Percentiles rank a stretch among this genome's conserved stretches.
Evolutionary conservation across 305 asterid genomes (phyloP).

Genomic region (Euphrasia arctica): DNA sequence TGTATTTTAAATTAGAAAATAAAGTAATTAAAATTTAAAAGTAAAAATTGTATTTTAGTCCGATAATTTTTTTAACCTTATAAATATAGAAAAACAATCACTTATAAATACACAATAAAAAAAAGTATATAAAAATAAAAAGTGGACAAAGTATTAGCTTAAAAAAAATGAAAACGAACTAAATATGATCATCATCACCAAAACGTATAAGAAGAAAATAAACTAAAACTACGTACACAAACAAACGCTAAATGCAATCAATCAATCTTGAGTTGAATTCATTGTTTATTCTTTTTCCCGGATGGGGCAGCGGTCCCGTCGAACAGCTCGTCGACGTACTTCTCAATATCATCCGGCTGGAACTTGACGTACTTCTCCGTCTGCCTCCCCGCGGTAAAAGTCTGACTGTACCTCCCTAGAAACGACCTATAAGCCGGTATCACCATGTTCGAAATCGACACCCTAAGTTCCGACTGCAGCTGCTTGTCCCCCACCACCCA

Average conservation of each 20-base stretch:
- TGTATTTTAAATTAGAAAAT: no score
- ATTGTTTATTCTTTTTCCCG: constrained; percentile 40
- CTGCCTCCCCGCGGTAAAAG: constrained; percentile 82
- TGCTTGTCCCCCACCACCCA: constrained; percentile 96
- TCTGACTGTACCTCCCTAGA: constrained; percentile 71
- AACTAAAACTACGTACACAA: neutral
- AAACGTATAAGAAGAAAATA: no score
- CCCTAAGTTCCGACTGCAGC: constrained; percentile 91
- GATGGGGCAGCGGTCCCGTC: constrained; percentile 58
- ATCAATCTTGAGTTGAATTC: neutral
- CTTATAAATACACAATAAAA: no score
- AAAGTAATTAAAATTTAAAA: no score
- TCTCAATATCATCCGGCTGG: constrained; percentile 81
- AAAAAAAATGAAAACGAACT: no score
- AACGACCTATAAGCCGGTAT: constrained; percentile 93
- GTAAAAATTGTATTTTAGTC: no score
- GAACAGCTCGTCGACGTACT: constrained; percentile 68
- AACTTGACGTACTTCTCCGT: constrained; percentile 87
- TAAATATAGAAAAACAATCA: no score
- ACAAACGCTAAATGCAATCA: neutral
- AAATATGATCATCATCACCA: no score
- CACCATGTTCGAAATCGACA: constrained; percentile 88
- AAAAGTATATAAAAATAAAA: no score
- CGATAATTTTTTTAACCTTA: no score
- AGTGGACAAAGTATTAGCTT: no score